Evolutionary conservation across 805 yeast genomes (phyloP).

Genomic region (Yarrowia deformans): DNA sequence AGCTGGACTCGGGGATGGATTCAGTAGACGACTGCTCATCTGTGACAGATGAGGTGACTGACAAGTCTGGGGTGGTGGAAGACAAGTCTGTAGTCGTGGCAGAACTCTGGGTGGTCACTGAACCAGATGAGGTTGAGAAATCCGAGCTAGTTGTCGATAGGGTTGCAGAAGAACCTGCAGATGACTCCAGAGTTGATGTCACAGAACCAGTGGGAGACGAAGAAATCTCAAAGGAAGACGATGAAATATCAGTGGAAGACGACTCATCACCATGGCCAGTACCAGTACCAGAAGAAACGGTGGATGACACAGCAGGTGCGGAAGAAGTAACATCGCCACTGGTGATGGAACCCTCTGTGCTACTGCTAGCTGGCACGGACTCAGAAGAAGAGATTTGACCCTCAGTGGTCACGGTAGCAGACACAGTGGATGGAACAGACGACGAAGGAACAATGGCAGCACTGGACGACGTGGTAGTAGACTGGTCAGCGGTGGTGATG

Average conservation of each 20-base stretch:
- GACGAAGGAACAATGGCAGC: too few relatives aligned
- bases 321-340: too few relatives aligned
- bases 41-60: neutral
- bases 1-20: neutral
- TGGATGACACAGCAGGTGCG: neutral
- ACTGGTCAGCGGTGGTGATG: slow-evolving; percentile 21
- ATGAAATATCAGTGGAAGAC: neutral
- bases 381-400: neutral
- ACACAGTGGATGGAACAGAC: neutral
- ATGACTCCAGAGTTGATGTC: too few relatives aligned
- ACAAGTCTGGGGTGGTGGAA: too few relatives aligned
- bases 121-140: too few relatives aligned
- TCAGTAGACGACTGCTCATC: neutral
- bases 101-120: too few relatives aligned
- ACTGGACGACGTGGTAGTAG: neutral
- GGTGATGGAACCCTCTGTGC: too few relatives aligned
- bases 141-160: too few relatives aligned
- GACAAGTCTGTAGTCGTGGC: too few relatives aligned
- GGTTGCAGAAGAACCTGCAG: too few relatives aligned
- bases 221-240: neutral
- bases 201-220: too few relatives aligned
- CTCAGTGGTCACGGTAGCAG: neutral
- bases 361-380: too few relatives aligned
- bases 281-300: neutral
- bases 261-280: neutral